These are phyloP conservation scores for Dendrobium officinale DNA, from an alignment of 106 monocot species.

Conservation along the genomic window DNA sequence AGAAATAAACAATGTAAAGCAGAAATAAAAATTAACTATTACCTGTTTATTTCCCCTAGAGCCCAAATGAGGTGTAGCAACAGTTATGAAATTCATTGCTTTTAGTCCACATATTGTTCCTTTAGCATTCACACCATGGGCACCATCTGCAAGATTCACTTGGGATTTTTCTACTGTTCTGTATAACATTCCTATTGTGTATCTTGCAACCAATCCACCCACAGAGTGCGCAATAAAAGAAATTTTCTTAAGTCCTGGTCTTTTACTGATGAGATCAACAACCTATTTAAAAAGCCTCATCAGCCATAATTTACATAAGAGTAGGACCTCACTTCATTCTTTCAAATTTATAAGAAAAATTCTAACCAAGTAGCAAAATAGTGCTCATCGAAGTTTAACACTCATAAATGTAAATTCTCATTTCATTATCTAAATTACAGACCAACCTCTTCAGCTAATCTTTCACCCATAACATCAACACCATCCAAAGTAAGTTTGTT, in stretches of 20 bases:
- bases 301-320: conserved; percentile 1
- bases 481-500: conserved; percentile 83
- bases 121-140: conserved; percentile 12
- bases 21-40: conserved; percentile 1
- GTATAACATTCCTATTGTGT: conserved; percentile 75
- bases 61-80: conserved; percentile 98
- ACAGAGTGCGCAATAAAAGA: conserved; percentile 94
- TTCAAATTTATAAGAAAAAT: background rate
- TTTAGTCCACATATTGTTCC: conserved; percentile 80
- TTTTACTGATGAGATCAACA: conserved; percentile 45
- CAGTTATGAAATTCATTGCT: conserved; percentile 94
- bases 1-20: background rate
- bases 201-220: conserved; percentile 95
- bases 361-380: background rate
- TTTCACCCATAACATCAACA: conserved; percentile 94
- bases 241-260: conserved; percentile 53
- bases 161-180: conserved; percentile 30
- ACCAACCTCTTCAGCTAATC: conserved; percentile 86
- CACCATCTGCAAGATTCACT: conserved; percentile 10
- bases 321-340: background rate
- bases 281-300: conserved; percentile 34
- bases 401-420: background rate
- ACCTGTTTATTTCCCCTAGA: conserved; percentile 97
- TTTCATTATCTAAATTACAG: conserved; percentile 3
- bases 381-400: background rate